These are phyloP conservation scores for Tephrocybe sp. DNA, from an alignment of 768 basidiomycete genomes.

Conservation along the genomic window DNA sequence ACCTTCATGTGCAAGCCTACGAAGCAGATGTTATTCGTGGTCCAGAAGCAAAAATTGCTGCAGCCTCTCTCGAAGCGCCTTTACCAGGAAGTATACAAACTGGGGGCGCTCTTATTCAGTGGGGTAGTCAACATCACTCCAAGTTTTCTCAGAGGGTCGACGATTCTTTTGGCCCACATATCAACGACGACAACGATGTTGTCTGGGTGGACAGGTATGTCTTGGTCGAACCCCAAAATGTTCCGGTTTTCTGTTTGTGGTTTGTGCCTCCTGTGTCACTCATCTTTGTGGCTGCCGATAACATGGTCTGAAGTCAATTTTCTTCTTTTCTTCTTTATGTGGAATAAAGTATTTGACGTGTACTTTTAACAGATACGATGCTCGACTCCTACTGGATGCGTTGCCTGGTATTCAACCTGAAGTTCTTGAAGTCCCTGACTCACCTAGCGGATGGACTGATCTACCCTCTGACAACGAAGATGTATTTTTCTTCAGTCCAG, in stretches of 20 bases:
- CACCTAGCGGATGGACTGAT: conserved; percentile 77
- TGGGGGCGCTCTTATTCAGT: conserved; percentile 34
- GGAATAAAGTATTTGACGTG: conserved; percentile 19
- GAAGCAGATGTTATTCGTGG: conserved; percentile 74
- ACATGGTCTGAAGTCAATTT: conserved; percentile 20
- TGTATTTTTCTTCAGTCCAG: conserved; percentile 72
- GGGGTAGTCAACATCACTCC: conserved; percentile 20
- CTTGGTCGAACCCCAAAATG: conserved; percentile 12
- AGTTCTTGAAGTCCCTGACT: conserved; percentile 26
- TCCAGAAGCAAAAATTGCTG: conserved; percentile 39
- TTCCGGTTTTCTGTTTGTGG: conserved; percentile 3
- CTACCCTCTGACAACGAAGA: conserved; percentile 86
- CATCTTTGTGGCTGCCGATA: conserved; percentile 1
- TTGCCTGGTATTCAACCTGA: conserved; percentile 26
- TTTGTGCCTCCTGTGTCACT: not conserved
- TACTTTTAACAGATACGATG: conserved; percentile 64
- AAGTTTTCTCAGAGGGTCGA: conserved; percentile 24
- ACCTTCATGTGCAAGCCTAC: conserved; percentile 64
- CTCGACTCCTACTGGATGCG: conserved; percentile 69
- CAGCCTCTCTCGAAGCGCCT: conserved; percentile 33
- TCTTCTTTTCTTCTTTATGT: conserved; percentile 21
- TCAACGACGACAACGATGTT: conserved; percentile 20
- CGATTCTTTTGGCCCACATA: conserved; percentile 18
- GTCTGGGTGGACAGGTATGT: conserved; percentile 89
- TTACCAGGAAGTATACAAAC: conserved; percentile 17